Conservation (phyloP, 1,284 basidiomycete genomes). For the Dichomitus squalens region DNA sequence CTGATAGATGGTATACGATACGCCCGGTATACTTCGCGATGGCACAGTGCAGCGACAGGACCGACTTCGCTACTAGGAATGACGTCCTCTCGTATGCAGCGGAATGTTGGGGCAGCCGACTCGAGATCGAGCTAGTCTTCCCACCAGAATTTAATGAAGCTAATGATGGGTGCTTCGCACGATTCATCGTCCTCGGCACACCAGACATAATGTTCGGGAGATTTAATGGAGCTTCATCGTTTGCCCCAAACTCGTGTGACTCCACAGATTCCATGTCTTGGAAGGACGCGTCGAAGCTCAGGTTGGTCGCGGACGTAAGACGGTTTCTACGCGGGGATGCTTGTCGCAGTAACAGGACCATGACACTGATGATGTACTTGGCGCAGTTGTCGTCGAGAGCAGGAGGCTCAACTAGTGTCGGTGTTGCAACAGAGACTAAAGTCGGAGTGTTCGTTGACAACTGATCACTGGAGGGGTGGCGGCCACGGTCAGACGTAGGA, state of each 20-base stretch:
- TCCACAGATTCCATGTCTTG: slow-evolving; percentile 69
- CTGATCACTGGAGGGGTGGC: slow-evolving; percentile 43
- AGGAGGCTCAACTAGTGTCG: slow-evolving; percentile 66
- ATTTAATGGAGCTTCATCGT: slow-evolving; percentile 8
- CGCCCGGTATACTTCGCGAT: slow-evolving; percentile 74
- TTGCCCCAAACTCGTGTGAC: slow-evolving; percentile 36
- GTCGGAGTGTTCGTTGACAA: slow-evolving; percentile 37
- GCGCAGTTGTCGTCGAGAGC: slow-evolving; percentile 86
- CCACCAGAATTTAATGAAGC: slow-evolving; percentile 46
- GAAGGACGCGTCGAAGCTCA: slow-evolving; percentile 67
- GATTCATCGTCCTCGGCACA: slow-evolving; percentile 24
- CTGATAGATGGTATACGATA: slow-evolving; percentile 87
- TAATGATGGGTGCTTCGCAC: slow-evolving; percentile 39
- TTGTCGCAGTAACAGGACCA: slow-evolving; percentile 82
- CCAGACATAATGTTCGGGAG: slow-evolving; percentile 22
- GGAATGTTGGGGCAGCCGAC: slow-evolving; percentile 41
- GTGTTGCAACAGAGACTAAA: neutral
- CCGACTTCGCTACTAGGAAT: slow-evolving; percentile 59
- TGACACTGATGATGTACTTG: slow-evolving; percentile 82
- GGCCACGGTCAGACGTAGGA: slow-evolving; percentile 32
- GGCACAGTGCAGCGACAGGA: slow-evolving; percentile 57
- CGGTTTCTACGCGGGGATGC: slow-evolving; percentile 61
- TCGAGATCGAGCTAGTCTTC: slow-evolving; percentile 40
- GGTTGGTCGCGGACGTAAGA: slow-evolving; percentile 62
- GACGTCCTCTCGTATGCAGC: slow-evolving; percentile 69